Percentiles rank a stretch among this genome's conserved stretches.
These are phyloP conservation scores for Chondrus crispus DNA, from an alignment of 23 red algal genomes.

Conservation along the genomic window DNA sequence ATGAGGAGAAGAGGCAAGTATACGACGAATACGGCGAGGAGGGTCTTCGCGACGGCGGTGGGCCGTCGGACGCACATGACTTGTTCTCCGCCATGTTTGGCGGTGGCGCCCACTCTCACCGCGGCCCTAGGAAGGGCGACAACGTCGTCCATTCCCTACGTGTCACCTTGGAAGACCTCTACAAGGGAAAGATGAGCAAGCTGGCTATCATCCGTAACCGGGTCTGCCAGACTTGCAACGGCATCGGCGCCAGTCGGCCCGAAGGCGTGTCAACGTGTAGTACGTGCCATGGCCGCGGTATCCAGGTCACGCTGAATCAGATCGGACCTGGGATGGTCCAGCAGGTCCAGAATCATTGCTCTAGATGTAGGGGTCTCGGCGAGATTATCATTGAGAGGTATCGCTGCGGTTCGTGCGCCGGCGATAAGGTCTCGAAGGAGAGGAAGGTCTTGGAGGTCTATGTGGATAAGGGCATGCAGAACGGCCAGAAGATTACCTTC, in stretches of 20 bases:
- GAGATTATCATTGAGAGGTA: conserved; percentile 62
- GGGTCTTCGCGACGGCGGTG: conserved; percentile 82
- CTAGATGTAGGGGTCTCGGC: conserved; percentile 76
- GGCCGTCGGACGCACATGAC: conserved; percentile 78
- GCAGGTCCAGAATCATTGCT: conserved; percentile 88
- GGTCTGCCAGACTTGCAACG: conserved; percentile 79
- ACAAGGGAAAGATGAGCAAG: conserved; percentile 97
- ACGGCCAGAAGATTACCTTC: conserved; percentile 95
- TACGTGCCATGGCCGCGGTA: conserved; percentile 80
- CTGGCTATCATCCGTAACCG: conserved; percentile 95
- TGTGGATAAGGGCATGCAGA: conserved; percentile 90
- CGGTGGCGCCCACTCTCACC: conserved; percentile 55
- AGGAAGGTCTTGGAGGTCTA: conserved; percentile 95
- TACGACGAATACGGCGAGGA: conserved; percentile 98
- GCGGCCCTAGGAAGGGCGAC: conserved; percentile 84
- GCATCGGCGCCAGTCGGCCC: conserved; percentile 64
- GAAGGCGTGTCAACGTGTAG: conserved; percentile 60
- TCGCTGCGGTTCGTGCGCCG: conserved; percentile 74
- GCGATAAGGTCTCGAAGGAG: conserved; percentile 90
- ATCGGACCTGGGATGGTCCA: conserved; percentile 99
- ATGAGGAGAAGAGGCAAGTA: conserved; percentile 92
- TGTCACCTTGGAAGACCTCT: conserved; percentile 91
- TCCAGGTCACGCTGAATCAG: conserved; percentile 80
- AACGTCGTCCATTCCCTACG: conserved; percentile 87
- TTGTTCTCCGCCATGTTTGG: conserved; percentile 98